Base-by-base conservation (phyloP, 306 rosid species). In the Hylodesmum podocarpum region DNA sequence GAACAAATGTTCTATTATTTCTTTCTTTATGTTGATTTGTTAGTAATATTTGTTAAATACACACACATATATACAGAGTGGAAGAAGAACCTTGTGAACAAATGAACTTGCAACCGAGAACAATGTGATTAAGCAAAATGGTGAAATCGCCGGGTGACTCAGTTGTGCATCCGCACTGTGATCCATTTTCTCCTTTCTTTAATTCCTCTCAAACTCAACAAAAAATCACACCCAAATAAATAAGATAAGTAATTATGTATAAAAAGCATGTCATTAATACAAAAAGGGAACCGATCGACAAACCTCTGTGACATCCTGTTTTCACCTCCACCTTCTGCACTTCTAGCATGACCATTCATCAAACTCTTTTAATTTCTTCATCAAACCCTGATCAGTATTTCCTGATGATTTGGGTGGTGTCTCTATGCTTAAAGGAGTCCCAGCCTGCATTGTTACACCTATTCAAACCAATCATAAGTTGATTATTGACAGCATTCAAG, bases 91-190 rank as follows among this genome's bases (percentile, higher is more conserved):
- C 97, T 95, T 95, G 77, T 86, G 99, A 73, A 68, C 99, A 92
- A 61, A 95, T 97, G 80, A 95, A 95, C 79, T 95, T 95, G 89
- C 99, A 92, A 8, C 97, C 97, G 8, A 95, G 95, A 75, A 95
- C 99, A 80, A 95, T 95, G 85, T 95, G 92, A 76, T 15, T 95
- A 77, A 95, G 99, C 88, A 95, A 81, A 84, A 95, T 95, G 24
- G 92, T 83, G 84, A 95, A 95, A 78, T 95, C 99, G 1, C 99
- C 99, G 24, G 97, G 99, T 0, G 97, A 90, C 65, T 95, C 97
- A 0, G 94, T 18, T 79, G 49, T 0, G 99, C 96, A 28, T 95
- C 97, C n/a, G 94, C 99, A 19, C 76, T 88, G 83, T 95, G 99
- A 73, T 95, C 99, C 99, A 93, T 91, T 22, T 27, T 28, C 4